Conservation (phyloP, 495 filamentous ascomycete species). For the Friedmanniomyces simplex region DNA sequence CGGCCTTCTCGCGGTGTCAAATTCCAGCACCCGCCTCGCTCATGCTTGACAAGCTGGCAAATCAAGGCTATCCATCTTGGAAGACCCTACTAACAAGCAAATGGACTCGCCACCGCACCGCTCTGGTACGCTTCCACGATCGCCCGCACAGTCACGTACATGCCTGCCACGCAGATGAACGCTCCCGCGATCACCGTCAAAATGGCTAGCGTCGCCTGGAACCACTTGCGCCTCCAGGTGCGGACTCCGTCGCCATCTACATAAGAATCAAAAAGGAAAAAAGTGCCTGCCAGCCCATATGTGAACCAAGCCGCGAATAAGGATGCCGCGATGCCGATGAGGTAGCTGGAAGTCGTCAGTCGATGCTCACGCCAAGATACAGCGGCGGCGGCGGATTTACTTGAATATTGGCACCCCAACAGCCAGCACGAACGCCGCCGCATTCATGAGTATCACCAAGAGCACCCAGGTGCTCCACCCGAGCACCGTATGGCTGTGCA, state of each 20-base stretch:
- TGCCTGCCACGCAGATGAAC: constrained; percentile 29
- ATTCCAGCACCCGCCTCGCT: no score
- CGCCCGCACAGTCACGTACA: constrained; percentile 26
- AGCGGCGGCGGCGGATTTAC: constrained; percentile 25
- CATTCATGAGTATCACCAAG: constrained; percentile 38
- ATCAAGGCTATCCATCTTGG: no score
- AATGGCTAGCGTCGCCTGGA: constrained; percentile 20
- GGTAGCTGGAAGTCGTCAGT: background rate
- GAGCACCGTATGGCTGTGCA: constrained; percentile 39
- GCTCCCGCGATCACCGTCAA: constrained; percentile 23
- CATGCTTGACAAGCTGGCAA: no score
- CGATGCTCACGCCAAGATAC: background rate
- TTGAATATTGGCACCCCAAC: constrained; percentile 47
- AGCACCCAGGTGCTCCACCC: constrained; percentile 42
- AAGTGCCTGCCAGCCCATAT: constrained; percentile 24
- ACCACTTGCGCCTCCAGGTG: constrained; percentile 25
- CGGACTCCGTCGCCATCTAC: constrained; percentile 25
- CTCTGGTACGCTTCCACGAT: constrained; percentile 26
- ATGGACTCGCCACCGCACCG: constrained; percentile 23
- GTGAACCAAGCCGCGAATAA: constrained; percentile 35
- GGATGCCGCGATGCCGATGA: constrained; percentile 37
- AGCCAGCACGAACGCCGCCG: constrained; percentile 39
- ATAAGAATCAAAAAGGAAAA: constrained; percentile 29
- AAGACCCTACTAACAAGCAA: constrained; percentile 26
- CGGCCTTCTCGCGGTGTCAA: no score